Evolutionary conservation across 2,329 filamentous ascomycete genomes (phyloP).

Genomic region (Exophiala aquamarina): DNA sequence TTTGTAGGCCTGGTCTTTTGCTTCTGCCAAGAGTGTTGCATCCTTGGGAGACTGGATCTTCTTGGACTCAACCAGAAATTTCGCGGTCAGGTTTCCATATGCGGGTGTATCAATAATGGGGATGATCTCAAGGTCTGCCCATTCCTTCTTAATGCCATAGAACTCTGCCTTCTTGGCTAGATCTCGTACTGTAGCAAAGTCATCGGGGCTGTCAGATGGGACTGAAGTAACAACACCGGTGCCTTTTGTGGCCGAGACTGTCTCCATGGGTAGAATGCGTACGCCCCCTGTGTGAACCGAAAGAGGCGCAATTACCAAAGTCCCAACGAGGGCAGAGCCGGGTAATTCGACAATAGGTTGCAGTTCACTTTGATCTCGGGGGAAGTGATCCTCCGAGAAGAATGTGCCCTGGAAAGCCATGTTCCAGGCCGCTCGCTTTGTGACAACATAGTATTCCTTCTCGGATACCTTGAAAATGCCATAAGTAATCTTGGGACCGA

Average conservation of each 20-base stretch:
- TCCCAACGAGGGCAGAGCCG: slow-evolving; percentile 80
- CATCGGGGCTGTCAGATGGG: slow-evolving; percentile 92
- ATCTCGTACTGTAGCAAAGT: slow-evolving; percentile 85
- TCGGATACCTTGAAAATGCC: slow-evolving; percentile 75
- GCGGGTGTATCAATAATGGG: slow-evolving; percentile 87
- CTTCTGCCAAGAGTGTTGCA: slow-evolving; percentile 82
- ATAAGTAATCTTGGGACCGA: slow-evolving; percentile 85
- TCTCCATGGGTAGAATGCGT: slow-evolving; percentile 91
- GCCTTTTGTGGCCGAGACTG: slow-evolving; percentile 87
- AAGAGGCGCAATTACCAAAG: slow-evolving; percentile 84
- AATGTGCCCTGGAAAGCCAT: slow-evolving; percentile 95
- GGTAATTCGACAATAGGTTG: slow-evolving; percentile 72
- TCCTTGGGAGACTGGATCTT: slow-evolving; percentile 98
- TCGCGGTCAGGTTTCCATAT: slow-evolving; percentile 82
- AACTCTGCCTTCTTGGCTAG: slow-evolving; percentile 93
- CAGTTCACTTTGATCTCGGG: slow-evolving; percentile 66
- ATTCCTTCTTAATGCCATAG: slow-evolving; percentile 95
- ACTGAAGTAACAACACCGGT: slow-evolving; percentile 96
- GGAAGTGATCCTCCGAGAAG: slow-evolving; percentile 51
- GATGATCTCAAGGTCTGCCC: slow-evolving; percentile 85
- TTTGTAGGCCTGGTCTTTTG: slow-evolving; percentile 95
- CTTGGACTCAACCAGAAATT: slow-evolving; percentile 80
- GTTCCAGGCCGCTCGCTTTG: slow-evolving; percentile 81
- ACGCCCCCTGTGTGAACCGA: slow-evolving; percentile 82
- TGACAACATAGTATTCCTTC: slow-evolving; percentile 76